Conservation (phyloP, 2,329 filamentous ascomycete genomes). For the Sporothrix schenckii region DNA sequence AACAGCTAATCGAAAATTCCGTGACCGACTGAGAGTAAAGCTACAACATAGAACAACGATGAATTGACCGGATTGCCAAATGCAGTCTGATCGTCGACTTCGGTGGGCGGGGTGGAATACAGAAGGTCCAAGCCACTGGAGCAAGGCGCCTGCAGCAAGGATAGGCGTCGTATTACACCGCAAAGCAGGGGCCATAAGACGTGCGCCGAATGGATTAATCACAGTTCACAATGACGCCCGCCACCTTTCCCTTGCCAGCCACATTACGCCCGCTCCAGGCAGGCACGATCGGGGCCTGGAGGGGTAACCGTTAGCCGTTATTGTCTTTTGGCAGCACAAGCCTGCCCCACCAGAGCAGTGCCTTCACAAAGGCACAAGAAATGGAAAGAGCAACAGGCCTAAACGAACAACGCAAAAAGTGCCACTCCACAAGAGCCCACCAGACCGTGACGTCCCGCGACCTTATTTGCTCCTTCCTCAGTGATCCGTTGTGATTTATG, state of each 20-base stretch:
- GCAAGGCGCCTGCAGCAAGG: background rate
- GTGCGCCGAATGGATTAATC: no score
- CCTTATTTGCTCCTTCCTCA: conserved; percentile 25
- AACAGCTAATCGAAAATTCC: no score
- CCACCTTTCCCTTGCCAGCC: background rate
- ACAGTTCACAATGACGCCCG: background rate
- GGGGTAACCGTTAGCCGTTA: conserved; percentile 19
- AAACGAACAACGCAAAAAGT: background rate
- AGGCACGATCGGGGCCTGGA: conserved; percentile 6
- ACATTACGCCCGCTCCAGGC: background rate
- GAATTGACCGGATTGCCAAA: no score
- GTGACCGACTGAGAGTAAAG: no score
- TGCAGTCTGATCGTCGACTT: background rate
- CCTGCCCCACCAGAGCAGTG: conserved; percentile 18
- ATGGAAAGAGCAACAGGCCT: background rate
- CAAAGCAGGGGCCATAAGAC: conserved; percentile 7
- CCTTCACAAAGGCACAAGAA: background rate
- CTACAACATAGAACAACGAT: no score
- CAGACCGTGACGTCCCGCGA: conserved; percentile 21
- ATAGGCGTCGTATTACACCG: conserved; percentile 2
- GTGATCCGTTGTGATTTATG: conserved; percentile 6
- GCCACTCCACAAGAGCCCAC: background rate
- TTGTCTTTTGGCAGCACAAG: conserved; percentile 3
- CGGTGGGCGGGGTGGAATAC: conserved; percentile 11
- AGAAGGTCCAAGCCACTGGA: background rate